Base-by-base conservation (phyloP, 2,329 filamentous ascomycete genomes). In the Tolypocladium album region DNA sequence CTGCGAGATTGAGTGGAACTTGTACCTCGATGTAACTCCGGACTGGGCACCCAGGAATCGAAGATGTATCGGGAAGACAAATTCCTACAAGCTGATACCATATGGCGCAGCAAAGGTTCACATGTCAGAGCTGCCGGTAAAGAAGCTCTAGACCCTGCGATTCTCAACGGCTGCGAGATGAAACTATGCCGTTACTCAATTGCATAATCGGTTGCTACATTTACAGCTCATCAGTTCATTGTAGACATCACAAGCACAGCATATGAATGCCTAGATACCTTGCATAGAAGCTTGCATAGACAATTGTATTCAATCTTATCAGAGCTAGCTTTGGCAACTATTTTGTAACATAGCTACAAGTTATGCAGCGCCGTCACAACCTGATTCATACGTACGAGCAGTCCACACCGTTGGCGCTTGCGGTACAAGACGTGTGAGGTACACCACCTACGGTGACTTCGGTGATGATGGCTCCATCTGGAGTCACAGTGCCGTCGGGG, bases 31-130 rank as follows among this genome's bases (percentile, higher is more conserved):
- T 24, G 66, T 72, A 34, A 68, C 70, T 13, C 75, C 73, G 43
- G 69, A 72, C 42, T 58, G 60, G 43, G 60, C 64, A 15, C 66
- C 67, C 2, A 34, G 20, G 8, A 55, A 62, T 11, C 57, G 62
- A 34, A 64, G 17, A 2, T 69, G 67, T 34, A 60, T 61, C 3
- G 71, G 72, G 0, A 62, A 69, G 47, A 68, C 65, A n/a, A 67
- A 69, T 56, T 65, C 73, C 15, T 70, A 70, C 31, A 63, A 34
- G n/a, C 60, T 80, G 22, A 70, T 75, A 15, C 78, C 78, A n/a
- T 79, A 76, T 67, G 78, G 76, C 2, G 74, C 74, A 45, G 73
- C 77, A 17, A 78, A 77, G 65, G 64, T 80, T 60, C 77, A 78
- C 61, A 78, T 80, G 66, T 65, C 67, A 11, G 64, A 68, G 38